These are phyloP conservation scores for Phytophthora hibernalis DNA, from an alignment of 352 stramenopile species.

Conservation along the genomic window DNA sequence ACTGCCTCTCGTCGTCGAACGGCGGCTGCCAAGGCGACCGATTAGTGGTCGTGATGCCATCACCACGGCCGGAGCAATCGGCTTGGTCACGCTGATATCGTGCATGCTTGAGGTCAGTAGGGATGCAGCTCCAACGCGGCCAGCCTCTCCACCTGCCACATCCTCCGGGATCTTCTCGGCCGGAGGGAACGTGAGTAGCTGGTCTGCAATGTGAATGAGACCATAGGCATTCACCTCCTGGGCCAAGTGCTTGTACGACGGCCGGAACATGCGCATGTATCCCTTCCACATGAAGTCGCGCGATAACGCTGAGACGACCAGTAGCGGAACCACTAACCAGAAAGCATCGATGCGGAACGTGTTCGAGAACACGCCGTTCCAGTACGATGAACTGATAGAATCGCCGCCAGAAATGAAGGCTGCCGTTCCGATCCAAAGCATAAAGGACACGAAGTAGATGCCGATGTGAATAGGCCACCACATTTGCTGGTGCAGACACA, in stretches of 20 bases:
- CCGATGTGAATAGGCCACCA: slow-evolving; percentile 78
- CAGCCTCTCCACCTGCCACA: slow-evolving; percentile 36
- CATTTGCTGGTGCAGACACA: slow-evolving; percentile 89
- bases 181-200: slow-evolving; percentile 82
- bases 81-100: slow-evolving; percentile 38
- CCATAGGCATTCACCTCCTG: slow-evolving; percentile 83
- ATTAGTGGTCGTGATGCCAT: slow-evolving; percentile 39
- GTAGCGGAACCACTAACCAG: slow-evolving; percentile 79
- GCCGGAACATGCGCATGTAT: slow-evolving; percentile 79
- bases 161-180: slow-evolving; percentile 76
- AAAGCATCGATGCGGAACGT: slow-evolving; percentile 75
- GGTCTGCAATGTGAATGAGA: slow-evolving; percentile 64
- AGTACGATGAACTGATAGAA: slow-evolving; percentile 82
- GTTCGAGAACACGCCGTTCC: slow-evolving; percentile 83
- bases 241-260: slow-evolving; percentile 87
- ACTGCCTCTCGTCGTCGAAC: slow-evolving; percentile 59
- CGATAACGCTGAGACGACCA: slow-evolving; percentile 73
- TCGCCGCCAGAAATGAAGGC: slow-evolving; percentile 76
- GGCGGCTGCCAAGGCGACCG: slow-evolving; percentile 40
- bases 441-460: slow-evolving; percentile 74
- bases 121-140: slow-evolving; percentile 22
- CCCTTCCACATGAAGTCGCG: slow-evolving; percentile 88
- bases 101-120: slow-evolving; percentile 36
- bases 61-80: slow-evolving; percentile 36
- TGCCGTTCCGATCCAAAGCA: slow-evolving; percentile 78